These are phyloP conservation scores for Globisporangium echinulatum DNA, from an alignment of 352 stramenopile species.

Conservation along the genomic window DNA sequence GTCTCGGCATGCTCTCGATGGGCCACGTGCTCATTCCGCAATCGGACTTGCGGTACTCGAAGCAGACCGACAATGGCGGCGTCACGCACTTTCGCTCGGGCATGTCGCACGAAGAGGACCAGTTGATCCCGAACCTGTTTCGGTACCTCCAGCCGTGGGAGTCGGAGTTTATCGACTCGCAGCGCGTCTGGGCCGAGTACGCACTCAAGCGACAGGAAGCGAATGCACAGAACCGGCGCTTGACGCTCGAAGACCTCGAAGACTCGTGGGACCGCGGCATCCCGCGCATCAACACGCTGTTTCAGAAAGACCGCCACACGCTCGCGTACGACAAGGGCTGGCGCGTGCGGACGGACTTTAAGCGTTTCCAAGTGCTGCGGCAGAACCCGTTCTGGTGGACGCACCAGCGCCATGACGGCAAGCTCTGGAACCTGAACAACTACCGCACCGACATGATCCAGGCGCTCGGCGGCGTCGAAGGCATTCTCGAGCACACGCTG, in stretches of 20 bases:
- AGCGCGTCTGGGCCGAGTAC: slow-evolving; percentile 99
- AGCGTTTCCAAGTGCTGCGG: slow-evolving; percentile 96
- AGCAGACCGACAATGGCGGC: slow-evolving; percentile 96
- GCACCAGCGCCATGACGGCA: slow-evolving; percentile 97
- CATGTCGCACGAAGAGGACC: slow-evolving; percentile 97
- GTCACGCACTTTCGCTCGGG: slow-evolving; percentile 99
- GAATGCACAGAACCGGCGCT: slow-evolving; percentile 96
- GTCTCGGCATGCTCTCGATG: slow-evolving; percentile 99
- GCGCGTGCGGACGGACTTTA: slow-evolving; percentile 98
- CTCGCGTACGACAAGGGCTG: slow-evolving; percentile 99
- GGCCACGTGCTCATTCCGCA: slow-evolving; percentile 99
- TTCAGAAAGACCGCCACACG: slow-evolving; percentile 98
- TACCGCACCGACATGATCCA: slow-evolving; percentile 99
- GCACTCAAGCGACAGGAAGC: slow-evolving; percentile 99
- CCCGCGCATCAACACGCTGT: slow-evolving; percentile 94
- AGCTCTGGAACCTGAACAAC: slow-evolving; percentile 99
- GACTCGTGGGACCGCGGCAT: slow-evolving; percentile 99
- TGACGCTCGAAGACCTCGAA: slow-evolving; percentile 99
- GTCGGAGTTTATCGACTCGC: slow-evolving; percentile 99
- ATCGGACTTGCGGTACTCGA: slow-evolving; percentile 98
- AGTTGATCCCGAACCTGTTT: slow-evolving; percentile 99
- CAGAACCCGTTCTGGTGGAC: slow-evolving; percentile 99
- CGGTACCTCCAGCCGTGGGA: slow-evolving; percentile 98
- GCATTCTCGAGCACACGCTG: slow-evolving; percentile 99
- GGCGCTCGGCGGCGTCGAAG: slow-evolving; percentile 98